Evolutionary conservation across 768 basidiomycete genomes (phyloP), one percentile per base, ranked within the genome.

Genomic region (Tricholoma hemisulphureum): DNA sequence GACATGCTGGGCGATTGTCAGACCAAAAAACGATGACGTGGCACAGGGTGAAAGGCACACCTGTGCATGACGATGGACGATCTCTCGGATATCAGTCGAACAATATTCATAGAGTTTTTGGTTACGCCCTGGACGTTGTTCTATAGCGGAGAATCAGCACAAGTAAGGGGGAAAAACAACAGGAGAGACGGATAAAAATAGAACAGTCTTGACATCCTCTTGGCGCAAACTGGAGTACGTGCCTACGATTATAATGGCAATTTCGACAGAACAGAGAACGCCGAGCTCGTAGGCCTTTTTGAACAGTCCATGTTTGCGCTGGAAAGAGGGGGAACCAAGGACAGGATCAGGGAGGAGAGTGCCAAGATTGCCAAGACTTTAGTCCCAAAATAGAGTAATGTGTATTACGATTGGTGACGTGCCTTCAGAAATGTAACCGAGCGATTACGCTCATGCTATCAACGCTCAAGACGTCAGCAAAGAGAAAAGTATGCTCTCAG

Each of bases 201-300:
- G 13, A 18, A 43, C 20, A 3, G 46, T 45, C 43, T 56, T 49
- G 46, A 28, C 55, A 32, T 11, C 14, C 20, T 18, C 43, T 20
- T 53, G 35, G 46, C 14, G 43, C 18, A 13, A 41, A 13, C n/a
- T 24, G 52, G 1, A 53, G 35, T 9, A 45, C 59, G 13, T 39
- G 58, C 61, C 61, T 39, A 63, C 53, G 52, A 63, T 57, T 14
- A 63, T 63, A 14, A 63, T 56, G 2, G 61, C 61, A 10, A 63
- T 52, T 16, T 63, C 59, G 23, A 63, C 59, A 8, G 45, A 55
- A 31, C 61, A 63, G n/a, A 63, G 56, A 11, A 63, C 59, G 14
- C 61, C 59, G 2, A 63, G 39, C 39, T 63, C 61, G 24, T 57
- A 63, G 16, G 61, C 61, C 29, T 63, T 63, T 20, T 63, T 60